Evolutionary conservation across 2,329 filamentous ascomycete species (phyloP), one percentile per base, ranked within the genome.

Genomic region (Ophiocordyceps sinensis): DNA sequence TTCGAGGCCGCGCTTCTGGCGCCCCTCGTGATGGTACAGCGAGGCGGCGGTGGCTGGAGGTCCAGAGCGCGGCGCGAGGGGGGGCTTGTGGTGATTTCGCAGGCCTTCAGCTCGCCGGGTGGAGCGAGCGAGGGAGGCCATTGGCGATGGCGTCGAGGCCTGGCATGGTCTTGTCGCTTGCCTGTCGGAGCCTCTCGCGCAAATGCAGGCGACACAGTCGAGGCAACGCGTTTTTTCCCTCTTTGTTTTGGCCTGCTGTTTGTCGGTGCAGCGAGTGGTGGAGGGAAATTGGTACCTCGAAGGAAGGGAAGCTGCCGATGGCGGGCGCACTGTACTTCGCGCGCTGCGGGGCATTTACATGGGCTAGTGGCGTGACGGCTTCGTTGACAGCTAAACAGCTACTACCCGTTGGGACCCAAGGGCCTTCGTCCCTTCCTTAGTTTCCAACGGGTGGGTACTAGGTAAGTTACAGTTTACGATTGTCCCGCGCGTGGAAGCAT

Each of bases 61-160:
- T 31, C 35, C 45, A 36, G 44, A 15, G 15, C 32, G 32, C 32
- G 49, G 45, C 50, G 52, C 51, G 52, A 41, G 46, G 46, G 47
- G 45, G 48, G 47, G 4, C 5, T n/a, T 14, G 17, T 35, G 32
- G 32, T 15, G 14, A 35, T 55, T 53, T 49, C 60, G 57, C 52
- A 63, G 62, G 53, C 61, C 65, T 53, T 70, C 67, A 63, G 62
- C 60, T 61, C 67, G 65, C 58, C 65, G 59, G 51, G 60, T 63
- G 54, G 68, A 69, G 60, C 68, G 67, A 53, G 67, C 69, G 59
- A 65, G 57, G 52, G 68, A 70, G 53, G 68, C 67, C 67, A 72
- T 71, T 60, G 63, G 57, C 53, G 55, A 50, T 50, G 45, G 51
- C 49, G 45, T 43, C 49, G 48, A 52, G 52, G 53, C 55, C 58